A percentile compares a stretch with the other conserved stretches of the same genome.
phyloP scores from a whole-genome alignment of 1,139 yeast species.

The Pichia sp. region DNA sequence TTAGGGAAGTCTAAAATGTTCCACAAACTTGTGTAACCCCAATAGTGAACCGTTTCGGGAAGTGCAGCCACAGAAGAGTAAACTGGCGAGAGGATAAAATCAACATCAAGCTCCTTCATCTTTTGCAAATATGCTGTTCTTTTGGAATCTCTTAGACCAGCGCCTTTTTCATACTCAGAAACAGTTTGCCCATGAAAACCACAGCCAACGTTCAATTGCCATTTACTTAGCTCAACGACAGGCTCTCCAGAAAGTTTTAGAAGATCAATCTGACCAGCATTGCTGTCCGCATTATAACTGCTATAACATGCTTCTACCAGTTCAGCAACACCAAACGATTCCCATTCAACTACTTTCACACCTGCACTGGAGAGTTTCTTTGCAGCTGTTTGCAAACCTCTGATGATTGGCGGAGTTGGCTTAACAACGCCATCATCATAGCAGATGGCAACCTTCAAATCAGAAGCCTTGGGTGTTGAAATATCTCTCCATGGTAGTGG shows the following conservation, averaged over 20 bases:
- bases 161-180: slow-evolving; percentile 37
- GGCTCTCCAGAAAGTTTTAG: slow-evolving; percentile 58
- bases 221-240: slow-evolving; percentile 43
- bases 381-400: slow-evolving; percentile 44
- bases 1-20: slow-evolving; percentile 56
- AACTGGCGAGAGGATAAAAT: slow-evolving; percentile 57
- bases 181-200: slow-evolving; percentile 39
- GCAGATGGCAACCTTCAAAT: slow-evolving; percentile 40
- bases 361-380: slow-evolving; percentile 45
- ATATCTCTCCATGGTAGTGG: slow-evolving; percentile 59
- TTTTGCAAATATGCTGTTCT: slow-evolving; percentile 43
- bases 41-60: slow-evolving; percentile 54
- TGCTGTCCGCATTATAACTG: slow-evolving; percentile 52
- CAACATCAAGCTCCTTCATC: slow-evolving; percentile 48
- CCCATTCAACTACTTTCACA: slow-evolving; percentile 55
- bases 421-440: slow-evolving; percentile 39
- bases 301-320: slow-evolving; percentile 41
- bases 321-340: slow-evolving; percentile 38
- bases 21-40: slow-evolving; percentile 69
- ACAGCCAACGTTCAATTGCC: slow-evolving; percentile 46
- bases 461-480: slow-evolving; percentile 33
- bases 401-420: slow-evolving; percentile 59
- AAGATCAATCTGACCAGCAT: slow-evolving; percentile 37
- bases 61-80: slow-evolving; percentile 65
- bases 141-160: slow-evolving; percentile 39